Percentiles rank a stretch among this genome's conserved stretches.
Conservation (phyloP, 179 eudicot genomes). For the Nepenthes alata region DNA sequence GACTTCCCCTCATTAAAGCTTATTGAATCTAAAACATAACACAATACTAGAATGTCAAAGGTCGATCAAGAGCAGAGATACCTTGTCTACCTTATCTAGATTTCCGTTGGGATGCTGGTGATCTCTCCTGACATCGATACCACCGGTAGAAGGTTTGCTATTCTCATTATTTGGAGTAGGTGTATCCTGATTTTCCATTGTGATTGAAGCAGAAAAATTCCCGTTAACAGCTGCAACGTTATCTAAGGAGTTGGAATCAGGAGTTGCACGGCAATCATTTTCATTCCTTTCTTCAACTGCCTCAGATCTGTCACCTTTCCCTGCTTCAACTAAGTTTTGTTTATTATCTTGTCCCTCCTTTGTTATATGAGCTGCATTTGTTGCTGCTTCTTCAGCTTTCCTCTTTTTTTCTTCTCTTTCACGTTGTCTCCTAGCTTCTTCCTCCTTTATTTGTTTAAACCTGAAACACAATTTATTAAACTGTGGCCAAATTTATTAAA, state of each 20-base stretch:
- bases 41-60: no score
- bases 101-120: constrained; percentile 9
- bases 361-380: constrained; percentile 12
- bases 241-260: constrained; percentile 11
- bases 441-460: constrained; percentile 50
- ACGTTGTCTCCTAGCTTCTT: constrained; percentile 39
- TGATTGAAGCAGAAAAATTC: constrained; percentile 15
- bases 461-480: constrained; percentile 10
- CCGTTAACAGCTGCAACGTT: constrained; percentile 26
- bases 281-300: constrained; percentile 15
- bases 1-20: no score
- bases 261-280: constrained; percentile 7
- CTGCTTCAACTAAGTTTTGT: constrained; percentile 17
- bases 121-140: constrained; percentile 7
- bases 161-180: constrained; percentile 7
- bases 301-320: constrained; percentile 15
- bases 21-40: no score
- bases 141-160: constrained; percentile 12
- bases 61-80: no score
- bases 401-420: constrained; percentile 36
- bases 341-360: constrained; percentile 14
- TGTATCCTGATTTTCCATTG: constrained; percentile 18
- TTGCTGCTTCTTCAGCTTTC: constrained; percentile 25
- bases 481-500: no score
- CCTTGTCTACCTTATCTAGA: constrained; percentile 21